Evolutionary conservation across 2,329 filamentous ascomycete species (phyloP).

Genomic region (Sarocladiaceae sp.): DNA sequence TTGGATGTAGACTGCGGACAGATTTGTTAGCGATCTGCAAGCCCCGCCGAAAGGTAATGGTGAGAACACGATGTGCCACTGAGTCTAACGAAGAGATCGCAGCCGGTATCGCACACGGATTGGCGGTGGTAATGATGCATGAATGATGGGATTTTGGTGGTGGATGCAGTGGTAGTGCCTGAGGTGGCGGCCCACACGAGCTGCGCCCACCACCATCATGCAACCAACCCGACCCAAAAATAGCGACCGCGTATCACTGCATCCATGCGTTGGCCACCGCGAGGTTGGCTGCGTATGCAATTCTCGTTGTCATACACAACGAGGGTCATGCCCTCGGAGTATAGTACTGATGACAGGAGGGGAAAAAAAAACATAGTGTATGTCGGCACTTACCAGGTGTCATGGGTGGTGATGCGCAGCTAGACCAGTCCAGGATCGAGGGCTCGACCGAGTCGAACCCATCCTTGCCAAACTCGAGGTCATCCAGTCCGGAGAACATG

Average conservation of each 20-base stretch:
- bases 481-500: constrained; percentile 67
- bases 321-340: too few species aligned
- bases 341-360: too few species aligned
- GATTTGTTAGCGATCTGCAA: constrained; percentile 28
- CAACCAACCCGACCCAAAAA: constrained; percentile 6
- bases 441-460: constrained; percentile 67
- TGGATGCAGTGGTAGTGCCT: not conserved
- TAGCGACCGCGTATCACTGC: not conserved
- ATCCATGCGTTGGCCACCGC: not conserved
- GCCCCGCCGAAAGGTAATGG: constrained; percentile 16
- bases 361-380: not conserved
- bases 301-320: too few species aligned
- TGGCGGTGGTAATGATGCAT: too few species aligned
- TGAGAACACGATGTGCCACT: constrained; percentile 12
- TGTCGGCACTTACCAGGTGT: constrained; percentile 69
- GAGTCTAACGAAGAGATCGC: not conserved
- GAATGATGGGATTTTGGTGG: not conserved
- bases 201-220: not conserved
- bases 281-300: too few species aligned
- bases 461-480: constrained; percentile 59
- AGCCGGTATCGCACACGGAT: not conserved
- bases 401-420: constrained; percentile 74
- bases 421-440: constrained; percentile 71
- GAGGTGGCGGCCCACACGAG: constrained; percentile 1
- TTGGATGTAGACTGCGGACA: constrained; percentile 41